phyloP scores from a whole-genome alignment of 257 asterid genomes.

The Gentiana straminea region DNA sequence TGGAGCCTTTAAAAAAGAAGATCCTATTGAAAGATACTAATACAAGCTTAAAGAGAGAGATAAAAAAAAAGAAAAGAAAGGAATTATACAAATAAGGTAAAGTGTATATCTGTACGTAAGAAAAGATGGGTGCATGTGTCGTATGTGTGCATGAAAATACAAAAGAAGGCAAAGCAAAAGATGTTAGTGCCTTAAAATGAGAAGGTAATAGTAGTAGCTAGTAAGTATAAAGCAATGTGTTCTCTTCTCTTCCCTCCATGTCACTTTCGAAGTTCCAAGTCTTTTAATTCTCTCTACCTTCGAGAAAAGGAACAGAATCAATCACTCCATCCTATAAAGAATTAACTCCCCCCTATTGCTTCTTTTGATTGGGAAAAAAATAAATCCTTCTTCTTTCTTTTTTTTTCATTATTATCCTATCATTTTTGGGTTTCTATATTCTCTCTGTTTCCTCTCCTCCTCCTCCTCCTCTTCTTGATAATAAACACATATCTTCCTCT shows the following conservation, averaged over 20 bases:
- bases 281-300: constrained; percentile 19
- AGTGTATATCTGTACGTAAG: constrained; percentile 13
- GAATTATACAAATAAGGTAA: constrained; percentile 7
- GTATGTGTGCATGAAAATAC: constrained; percentile 33
- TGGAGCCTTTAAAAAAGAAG: no score
- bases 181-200: constrained; percentile 4
- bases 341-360: constrained; percentile 14
- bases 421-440: neutral
- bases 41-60: neutral
- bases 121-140: constrained; percentile 12
- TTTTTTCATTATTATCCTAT: neutral
- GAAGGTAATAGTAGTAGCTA: neutral
- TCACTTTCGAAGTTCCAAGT: constrained; percentile 30
- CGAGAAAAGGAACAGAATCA: constrained; percentile 31
- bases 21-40: no score
- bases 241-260: constrained; percentile 25
- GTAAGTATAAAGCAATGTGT: constrained; percentile 33
- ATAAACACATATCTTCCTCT: neutral
- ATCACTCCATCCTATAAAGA: constrained; percentile 48
- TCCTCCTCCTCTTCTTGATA: neutral
- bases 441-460: no score
- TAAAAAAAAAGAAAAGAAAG: no score
- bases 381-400: neutral
- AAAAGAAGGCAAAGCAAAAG: constrained; percentile 25
- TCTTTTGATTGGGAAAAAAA: neutral